These are phyloP conservation scores for Penicillium sp. DNA, from an alignment of 2,329 filamentous ascomycete genomes.

Conservation along the genomic window DNA sequence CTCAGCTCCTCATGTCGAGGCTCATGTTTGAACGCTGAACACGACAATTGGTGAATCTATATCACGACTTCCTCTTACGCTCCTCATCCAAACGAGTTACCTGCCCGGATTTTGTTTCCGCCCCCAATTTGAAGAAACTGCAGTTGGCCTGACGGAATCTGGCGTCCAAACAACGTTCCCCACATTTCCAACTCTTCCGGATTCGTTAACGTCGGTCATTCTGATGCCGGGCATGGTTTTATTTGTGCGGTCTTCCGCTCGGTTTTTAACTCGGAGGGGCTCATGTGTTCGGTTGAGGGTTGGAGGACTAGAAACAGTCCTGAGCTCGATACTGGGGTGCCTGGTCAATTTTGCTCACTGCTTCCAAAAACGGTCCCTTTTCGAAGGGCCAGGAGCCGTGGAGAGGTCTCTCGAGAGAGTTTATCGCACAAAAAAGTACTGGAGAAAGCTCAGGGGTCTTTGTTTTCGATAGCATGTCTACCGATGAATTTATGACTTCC, in stretches of 20 bases:
- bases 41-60: constrained; percentile 37
- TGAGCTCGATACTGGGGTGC: constrained; percentile 24
- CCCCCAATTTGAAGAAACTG: constrained; percentile 16
- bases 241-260: constrained; percentile 10
- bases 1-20: constrained; percentile 46
- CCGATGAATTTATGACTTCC: constrained; percentile 27
- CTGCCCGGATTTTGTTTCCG: constrained; percentile 19
- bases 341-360: constrained; percentile 38
- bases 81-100: constrained; percentile 24
- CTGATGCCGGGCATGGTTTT: constrained; percentile 25
- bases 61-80: constrained; percentile 28
- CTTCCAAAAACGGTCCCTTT: constrained; percentile 15
- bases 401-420: constrained; percentile 37
- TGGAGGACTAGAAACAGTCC: constrained; percentile 25
- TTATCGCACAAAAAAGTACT: constrained; percentile 34
- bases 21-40: constrained; percentile 41
- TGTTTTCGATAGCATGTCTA: constrained; percentile 26
- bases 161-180: constrained; percentile 25
- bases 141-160: constrained; percentile 27
- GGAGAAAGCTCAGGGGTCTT: constrained; percentile 24
- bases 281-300: constrained; percentile 37
- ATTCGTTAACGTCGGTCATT: constrained; percentile 33
- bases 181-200: constrained; percentile 27
- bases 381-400: constrained; percentile 28
- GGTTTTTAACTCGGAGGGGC: constrained; percentile 23